These are phyloP conservation scores for Blepharisma undulans DNA, from an alignment of 169 alveolate species.

Conservation along the genomic window DNA sequence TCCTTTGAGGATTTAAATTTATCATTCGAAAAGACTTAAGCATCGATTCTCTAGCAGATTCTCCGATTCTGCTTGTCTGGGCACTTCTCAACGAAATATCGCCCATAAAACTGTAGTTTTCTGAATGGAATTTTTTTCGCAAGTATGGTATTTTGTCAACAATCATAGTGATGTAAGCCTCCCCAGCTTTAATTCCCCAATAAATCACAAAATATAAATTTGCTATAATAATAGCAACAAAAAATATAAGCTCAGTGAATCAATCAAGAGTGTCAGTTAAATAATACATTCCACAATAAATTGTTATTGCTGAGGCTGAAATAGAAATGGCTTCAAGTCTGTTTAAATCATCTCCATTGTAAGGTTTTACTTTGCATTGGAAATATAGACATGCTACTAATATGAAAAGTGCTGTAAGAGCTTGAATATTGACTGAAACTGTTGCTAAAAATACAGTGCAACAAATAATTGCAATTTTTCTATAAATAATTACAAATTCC, in stretches of 20 bases:
- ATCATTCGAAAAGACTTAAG: too few species aligned
- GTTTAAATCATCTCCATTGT: slow-evolving; percentile 30
- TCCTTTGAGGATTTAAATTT: too few species aligned
- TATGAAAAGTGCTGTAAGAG: slow-evolving; percentile 41
- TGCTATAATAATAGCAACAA: neutral
- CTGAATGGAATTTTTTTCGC: too few species aligned
- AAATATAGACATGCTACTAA: slow-evolving; percentile 2
- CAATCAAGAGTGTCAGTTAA: slow-evolving; percentile 9
- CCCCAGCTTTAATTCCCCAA: too few species aligned
- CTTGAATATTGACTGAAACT: slow-evolving; percentile 48
- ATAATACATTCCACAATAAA: slow-evolving; percentile 53
- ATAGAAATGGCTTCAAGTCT: slow-evolving; percentile 35
- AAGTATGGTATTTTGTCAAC: too few species aligned
- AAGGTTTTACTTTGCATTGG: slow-evolving; percentile 42
- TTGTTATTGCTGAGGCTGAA: slow-evolving; percentile 41
- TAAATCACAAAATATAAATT: neutral
- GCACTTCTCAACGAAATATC: too few species aligned
- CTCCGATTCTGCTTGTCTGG: too few species aligned
- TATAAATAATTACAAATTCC: slow-evolving; percentile 55
- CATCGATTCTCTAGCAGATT: too few species aligned
- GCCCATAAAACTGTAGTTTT: too few species aligned
- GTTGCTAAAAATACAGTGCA: slow-evolving; percentile 28
- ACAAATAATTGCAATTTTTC: slow-evolving; percentile 44
- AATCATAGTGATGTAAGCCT: too few species aligned
- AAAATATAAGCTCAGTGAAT: neutral